Evolutionary conservation across 805 yeast genomes (phyloP), one percentile per base, ranked within the genome.

Genomic region (Candida glaebosa): DNA sequence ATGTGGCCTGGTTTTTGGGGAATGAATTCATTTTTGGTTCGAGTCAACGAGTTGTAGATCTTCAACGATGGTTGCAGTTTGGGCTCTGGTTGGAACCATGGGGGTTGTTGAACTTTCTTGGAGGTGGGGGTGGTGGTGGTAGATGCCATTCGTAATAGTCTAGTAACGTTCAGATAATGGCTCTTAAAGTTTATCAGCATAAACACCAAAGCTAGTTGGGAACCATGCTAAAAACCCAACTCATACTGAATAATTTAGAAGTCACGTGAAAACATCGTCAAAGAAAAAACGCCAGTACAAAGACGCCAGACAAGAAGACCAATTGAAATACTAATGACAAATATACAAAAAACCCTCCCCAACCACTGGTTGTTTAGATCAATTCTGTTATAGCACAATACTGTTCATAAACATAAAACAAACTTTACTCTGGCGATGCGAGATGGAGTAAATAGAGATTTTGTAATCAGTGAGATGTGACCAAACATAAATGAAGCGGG

Each of bases 31-130:
- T 79, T 86, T 57, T 91, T 91, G 24, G 79, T 63, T 53, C 95
- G 74, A 3, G 98, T 91, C 52, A 91, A 72, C 4, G 96, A 78
- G 68, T 90, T 90, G 75, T 78, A 88, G 34, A 90, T 60, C 54
- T 80, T 82, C 51, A 90, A 71, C 6, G 67, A 65, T 18, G 46
- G 40, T n/a, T 35, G 42, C 3, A 38, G 34, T 3, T 40, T 37
- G 17, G 40, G 22, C 1, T 43, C 34, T 2, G 64, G 57, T 22
- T 52, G 45, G 43, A 41, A 49, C 74, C 74, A 69, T 42, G 57
- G 51, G 16, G 74, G 74, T 51, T 69, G 75, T 40, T 49, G 53
- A 31, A 61, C 61, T 43, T 60, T 63, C 41, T 61, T 65, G 38
- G 54, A 50, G 5, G 38, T 34, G 10, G 44, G 14, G 10, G 46